These are phyloP conservation scores for Eucalyptus pauciflora DNA, from an alignment of 345 rosid species.

Conservation along the genomic window DNA sequence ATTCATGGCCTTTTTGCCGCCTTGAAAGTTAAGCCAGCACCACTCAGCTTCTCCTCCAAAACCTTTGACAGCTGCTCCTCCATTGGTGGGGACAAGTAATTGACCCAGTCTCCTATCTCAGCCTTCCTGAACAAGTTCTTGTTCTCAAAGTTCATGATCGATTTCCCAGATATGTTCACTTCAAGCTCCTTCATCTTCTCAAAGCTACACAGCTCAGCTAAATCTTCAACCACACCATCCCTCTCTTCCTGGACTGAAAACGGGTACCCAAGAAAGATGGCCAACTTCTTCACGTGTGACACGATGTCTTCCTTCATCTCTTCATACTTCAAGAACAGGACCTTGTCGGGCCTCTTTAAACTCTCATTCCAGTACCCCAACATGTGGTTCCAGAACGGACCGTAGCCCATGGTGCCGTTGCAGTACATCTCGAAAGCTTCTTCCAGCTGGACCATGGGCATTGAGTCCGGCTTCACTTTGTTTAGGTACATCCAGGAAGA, in stretches of 20 bases:
- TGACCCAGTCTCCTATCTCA: constrained; percentile 11
- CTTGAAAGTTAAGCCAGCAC: constrained; percentile 6
- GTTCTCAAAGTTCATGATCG: not conserved
- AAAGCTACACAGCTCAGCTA: constrained; percentile 1
- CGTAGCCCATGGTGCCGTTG: constrained; percentile 7
- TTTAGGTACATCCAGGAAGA: constrained; percentile 1
- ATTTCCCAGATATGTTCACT: constrained; percentile 1
- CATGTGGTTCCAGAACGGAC: constrained; percentile 28
- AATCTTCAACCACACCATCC: not conserved
- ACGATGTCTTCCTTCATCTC: constrained; percentile 14
- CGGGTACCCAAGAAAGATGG: not conserved
- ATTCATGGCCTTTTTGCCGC: not conserved
- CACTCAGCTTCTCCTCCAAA: constrained; percentile 1
- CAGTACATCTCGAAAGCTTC: constrained; percentile 21
- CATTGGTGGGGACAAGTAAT: constrained; percentile 1
- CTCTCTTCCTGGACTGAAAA: constrained; percentile 6
- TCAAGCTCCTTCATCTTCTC: constrained; percentile 9
- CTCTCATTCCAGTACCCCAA: constrained; percentile 31
- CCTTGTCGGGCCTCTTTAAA: constrained; percentile 12
- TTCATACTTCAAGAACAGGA: constrained; percentile 20
- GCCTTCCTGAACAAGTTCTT: constrained; percentile 9
- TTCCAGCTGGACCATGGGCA: not conserved
- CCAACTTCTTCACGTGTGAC: constrained; percentile 7
- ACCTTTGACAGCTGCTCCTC: not conserved
- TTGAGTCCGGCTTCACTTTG: not conserved